Conservation (phyloP, 371 early-diverging fungal species). For the Mortierella sp. region DNA sequence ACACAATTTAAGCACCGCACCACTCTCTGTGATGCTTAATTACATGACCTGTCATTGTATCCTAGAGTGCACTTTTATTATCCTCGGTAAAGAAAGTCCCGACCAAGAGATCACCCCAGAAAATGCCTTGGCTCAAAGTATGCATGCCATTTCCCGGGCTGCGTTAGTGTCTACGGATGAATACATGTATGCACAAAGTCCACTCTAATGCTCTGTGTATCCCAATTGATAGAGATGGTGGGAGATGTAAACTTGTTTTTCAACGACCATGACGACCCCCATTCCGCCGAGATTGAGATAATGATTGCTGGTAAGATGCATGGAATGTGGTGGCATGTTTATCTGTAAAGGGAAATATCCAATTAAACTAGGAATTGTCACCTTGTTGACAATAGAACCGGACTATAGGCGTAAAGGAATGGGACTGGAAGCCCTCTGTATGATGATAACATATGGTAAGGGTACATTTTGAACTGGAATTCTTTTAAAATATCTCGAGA, state of each 20-base stretch:
- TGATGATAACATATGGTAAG: constrained; percentile 89
- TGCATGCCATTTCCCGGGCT: not conserved
- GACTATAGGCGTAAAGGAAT: constrained; percentile 73
- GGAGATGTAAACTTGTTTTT: constrained; percentile 96
- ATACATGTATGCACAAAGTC: not conserved
- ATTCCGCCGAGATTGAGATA: constrained; percentile 90
- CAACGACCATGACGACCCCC: constrained; percentile 81
- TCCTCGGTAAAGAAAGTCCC: constrained; percentile 59
- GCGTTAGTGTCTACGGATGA: not conserved
- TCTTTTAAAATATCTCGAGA: not conserved
- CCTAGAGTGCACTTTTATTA: constrained; percentile 80
- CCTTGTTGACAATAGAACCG: constrained; percentile 54
- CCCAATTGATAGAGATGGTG: constrained; percentile 73
- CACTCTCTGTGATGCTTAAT: not conserved
- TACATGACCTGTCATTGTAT: not conserved
- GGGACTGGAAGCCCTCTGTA: constrained; percentile 78
- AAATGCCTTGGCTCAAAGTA: constrained; percentile 61
- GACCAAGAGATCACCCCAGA: constrained; percentile 53
- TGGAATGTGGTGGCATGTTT: not conserved
- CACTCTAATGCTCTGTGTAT: not conserved
- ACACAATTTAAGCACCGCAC: no score
- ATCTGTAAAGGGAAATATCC: not conserved
- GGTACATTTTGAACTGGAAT: not conserved
- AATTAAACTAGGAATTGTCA: not conserved
- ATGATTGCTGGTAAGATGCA: constrained; percentile 89